Evolutionary conservation across 441 rosid genomes (phyloP).

Genomic region (Populus trichocarpa): DNA sequence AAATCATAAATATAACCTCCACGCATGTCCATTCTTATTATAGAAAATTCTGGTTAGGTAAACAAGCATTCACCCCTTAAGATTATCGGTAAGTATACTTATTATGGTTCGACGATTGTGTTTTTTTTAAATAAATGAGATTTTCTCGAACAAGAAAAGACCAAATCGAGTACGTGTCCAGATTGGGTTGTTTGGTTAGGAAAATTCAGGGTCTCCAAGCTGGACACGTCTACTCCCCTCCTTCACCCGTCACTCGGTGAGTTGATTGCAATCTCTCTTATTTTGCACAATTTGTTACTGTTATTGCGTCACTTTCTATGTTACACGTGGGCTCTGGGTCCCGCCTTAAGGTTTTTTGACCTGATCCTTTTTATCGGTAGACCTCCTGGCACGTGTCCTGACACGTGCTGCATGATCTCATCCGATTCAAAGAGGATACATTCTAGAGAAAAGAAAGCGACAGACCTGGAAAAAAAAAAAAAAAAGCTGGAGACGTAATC

Average conservation of each 20-base stretch:
- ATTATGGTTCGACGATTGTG: background rate
- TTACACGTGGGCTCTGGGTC: background rate
- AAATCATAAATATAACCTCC: background rate
- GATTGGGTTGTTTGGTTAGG: background rate
- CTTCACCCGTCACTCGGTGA: background rate
- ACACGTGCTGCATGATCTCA: too few relatives aligned
- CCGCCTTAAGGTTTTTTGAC: background rate
- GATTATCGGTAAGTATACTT: background rate
- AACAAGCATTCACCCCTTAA: background rate
- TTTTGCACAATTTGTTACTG: background rate
- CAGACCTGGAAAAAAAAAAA: too few relatives aligned
- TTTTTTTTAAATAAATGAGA: background rate
- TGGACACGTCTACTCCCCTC: conserved; percentile 3
- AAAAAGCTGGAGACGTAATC: too few relatives aligned
- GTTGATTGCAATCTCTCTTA: background rate
- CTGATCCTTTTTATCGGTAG: background rate
- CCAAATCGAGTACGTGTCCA: background rate
- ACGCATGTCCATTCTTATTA: background rate
- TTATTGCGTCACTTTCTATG: background rate
- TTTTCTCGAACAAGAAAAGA: background rate
- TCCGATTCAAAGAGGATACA: background rate
- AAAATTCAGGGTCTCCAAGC: background rate
- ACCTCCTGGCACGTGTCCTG: too few relatives aligned
- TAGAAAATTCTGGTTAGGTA: background rate
- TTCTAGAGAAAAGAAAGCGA: too few relatives aligned